Evolutionary conservation across 2,329 filamentous ascomycete species (phyloP).

Genomic region (Westerdykella ornata): DNA sequence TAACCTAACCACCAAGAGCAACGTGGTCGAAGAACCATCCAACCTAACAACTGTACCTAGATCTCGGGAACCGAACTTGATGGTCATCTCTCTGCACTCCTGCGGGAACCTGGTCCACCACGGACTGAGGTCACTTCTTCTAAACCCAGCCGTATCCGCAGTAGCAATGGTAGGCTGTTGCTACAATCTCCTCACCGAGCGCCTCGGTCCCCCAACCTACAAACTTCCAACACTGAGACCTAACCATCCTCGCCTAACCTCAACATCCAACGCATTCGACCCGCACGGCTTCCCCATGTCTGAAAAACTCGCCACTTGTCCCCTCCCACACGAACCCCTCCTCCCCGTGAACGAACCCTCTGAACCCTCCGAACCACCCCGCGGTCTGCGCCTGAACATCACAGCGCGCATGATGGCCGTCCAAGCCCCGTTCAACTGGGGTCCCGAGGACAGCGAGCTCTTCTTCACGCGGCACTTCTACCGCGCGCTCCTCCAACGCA

Average conservation of each 20-base stretch:
- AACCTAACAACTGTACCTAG: constrained; percentile 27
- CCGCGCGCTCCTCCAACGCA: constrained; percentile 79
- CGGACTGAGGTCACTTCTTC: constrained; percentile 74
- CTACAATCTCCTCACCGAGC: constrained; percentile 92
- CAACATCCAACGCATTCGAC: constrained; percentile 67
- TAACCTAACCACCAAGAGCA: constrained; percentile 20
- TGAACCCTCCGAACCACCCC: constrained; percentile 7
- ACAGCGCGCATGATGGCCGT: constrained; percentile 98
- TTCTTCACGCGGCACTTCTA: constrained; percentile 95
- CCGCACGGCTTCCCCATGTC: constrained; percentile 95
- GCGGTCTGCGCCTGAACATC: constrained; percentile 79
- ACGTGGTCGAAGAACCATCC: constrained; percentile 16
- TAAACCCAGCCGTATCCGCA: constrained; percentile 80
- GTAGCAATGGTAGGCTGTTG: constrained; percentile 96
- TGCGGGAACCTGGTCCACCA: constrained; percentile 97
- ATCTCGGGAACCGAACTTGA: constrained; percentile 46
- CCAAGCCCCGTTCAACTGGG: constrained; percentile 93
- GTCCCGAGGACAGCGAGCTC: constrained; percentile 65
- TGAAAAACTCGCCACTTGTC: constrained; percentile 53
- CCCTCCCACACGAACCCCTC: constrained; percentile 16
- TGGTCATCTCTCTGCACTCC: constrained; percentile 93
- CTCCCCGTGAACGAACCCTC: constrained; percentile 7
- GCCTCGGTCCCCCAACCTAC: constrained; percentile 77
- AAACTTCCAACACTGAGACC: constrained; percentile 74
- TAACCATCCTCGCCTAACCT: constrained; percentile 60